Percentiles rank a stretch among this genome's conserved stretches.
These are phyloP conservation scores for Posidonia australis DNA, from an alignment of 106 monocot species.

Conservation along the genomic window DNA sequence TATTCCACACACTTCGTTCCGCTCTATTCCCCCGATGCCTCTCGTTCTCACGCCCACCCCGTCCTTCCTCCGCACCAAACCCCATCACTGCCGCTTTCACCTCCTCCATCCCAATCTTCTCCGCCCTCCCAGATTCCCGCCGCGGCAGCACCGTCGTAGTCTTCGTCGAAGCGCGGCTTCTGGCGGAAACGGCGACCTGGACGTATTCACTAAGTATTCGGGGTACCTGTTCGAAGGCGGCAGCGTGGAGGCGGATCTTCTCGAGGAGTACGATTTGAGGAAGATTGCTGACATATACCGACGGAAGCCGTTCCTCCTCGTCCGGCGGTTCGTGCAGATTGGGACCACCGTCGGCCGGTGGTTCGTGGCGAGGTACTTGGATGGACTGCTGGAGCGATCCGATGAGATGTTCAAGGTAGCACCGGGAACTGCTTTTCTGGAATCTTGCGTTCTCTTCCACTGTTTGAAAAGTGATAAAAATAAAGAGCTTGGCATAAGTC, in stretches of 20 bases:
- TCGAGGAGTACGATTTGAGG: conserved; percentile 38
- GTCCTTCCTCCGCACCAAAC: neutral
- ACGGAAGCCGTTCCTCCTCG: conserved; percentile 56
- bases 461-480: too few species aligned
- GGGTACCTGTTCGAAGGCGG: conserved; percentile 82
- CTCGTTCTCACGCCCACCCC: neutral
- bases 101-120: neutral
- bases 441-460: neutral
- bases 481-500: too few species aligned
- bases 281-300: conserved; percentile 57
- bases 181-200: conserved; percentile 21
- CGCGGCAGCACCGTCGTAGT: neutral
- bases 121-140: neutral
- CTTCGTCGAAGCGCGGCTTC: neutral
- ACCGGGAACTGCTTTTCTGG: neutral
- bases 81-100: neutral
- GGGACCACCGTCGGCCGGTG: conserved; percentile 55
- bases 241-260: conserved; percentile 52
- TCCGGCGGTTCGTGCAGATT: conserved; percentile 65
- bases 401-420: conserved; percentile 85
- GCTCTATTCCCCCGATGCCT: neutral
- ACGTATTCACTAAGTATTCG: conserved; percentile 90
- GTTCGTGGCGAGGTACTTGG: conserved; percentile 59
- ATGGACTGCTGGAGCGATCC: conserved; percentile 46
- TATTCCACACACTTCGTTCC: neutral